Conservation (phyloP, 306 rosid species). For the Sicyos edulis region DNA sequence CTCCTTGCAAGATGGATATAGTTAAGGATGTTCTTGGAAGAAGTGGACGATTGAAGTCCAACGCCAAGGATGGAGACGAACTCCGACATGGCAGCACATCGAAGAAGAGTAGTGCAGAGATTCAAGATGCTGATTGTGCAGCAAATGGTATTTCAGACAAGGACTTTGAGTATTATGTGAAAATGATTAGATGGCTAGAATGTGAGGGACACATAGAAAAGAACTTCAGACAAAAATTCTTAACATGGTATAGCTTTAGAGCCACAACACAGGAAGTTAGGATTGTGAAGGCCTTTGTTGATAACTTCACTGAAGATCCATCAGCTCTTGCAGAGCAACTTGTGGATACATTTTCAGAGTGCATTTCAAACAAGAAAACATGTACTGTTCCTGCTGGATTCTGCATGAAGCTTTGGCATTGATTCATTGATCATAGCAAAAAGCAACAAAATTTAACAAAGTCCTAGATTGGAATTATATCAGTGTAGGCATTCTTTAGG, state of each 20-base stretch:
- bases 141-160: constrained; percentile 40
- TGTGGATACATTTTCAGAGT: constrained; percentile 81
- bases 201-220: constrained; percentile 87
- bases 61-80: constrained; percentile 55
- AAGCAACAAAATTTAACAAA: constrained; percentile 2
- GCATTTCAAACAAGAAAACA: constrained; percentile 60
- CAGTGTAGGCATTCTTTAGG: constrained; percentile 20
- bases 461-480: constrained; percentile 1
- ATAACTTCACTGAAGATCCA: constrained; percentile 72
- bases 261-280: constrained; percentile 68
- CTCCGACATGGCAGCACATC: constrained; percentile 77
- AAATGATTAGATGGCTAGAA: constrained; percentile 83
- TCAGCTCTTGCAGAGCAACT: constrained; percentile 90
- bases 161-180: constrained; percentile 83
- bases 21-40: constrained; percentile 64
- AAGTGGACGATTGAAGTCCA: constrained; percentile 53
- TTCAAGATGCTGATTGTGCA: constrained; percentile 42
- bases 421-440: constrained; percentile 23
- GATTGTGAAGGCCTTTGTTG: constrained; percentile 70
- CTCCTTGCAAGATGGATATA: constrained; percentile 71
- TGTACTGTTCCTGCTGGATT: constrained; percentile 66
- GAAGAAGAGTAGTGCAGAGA: constrained; percentile 54
- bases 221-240: constrained; percentile 88
- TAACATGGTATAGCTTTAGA: constrained; percentile 93
- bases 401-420: constrained; percentile 94